These are phyloP conservation scores for Magnusiomyces paraingens DNA, from an alignment of 1,139 yeast genomes.

Conservation along the genomic window DNA sequence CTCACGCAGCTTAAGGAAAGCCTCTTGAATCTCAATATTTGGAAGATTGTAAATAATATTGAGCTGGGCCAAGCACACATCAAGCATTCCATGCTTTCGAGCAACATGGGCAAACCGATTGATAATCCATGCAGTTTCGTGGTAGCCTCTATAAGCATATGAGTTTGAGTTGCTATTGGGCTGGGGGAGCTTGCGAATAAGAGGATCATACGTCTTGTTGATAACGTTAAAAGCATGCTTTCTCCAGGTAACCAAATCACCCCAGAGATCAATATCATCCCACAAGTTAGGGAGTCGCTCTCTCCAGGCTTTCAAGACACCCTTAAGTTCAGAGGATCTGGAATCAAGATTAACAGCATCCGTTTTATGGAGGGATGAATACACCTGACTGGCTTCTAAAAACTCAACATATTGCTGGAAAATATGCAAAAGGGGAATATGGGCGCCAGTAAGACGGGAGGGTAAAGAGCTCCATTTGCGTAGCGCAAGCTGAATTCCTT, in stretches of 20 bases:
- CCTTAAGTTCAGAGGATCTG: constrained; percentile 87
- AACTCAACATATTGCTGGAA: constrained; percentile 98
- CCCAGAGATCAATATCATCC: constrained; percentile 98
- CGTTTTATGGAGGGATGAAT: constrained; percentile 80
- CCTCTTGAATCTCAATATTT: constrained; percentile 96
- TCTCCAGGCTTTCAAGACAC: constrained; percentile 96
- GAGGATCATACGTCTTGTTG: constrained; percentile 87
- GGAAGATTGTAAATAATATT: constrained; percentile 94
- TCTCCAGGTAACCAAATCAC: constrained; percentile 96
- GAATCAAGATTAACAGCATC: constrained; percentile 88
- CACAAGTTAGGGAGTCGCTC: constrained; percentile 92
- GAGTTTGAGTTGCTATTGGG: constrained; percentile 66
- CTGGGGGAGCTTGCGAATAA: constrained; percentile 80
- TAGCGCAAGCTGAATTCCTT: constrained; percentile 88
- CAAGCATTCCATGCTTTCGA: constrained; percentile 92
- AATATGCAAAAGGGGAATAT: constrained; percentile 81
- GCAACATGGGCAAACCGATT: constrained; percentile 98
- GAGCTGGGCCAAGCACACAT: constrained; percentile 87
- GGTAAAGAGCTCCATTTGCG: constrained; percentile 95
- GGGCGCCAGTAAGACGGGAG: constrained; percentile 70
- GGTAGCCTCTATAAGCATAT: constrained; percentile 94
- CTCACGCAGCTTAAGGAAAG: constrained; percentile 88
- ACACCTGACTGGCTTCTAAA: constrained; percentile 95
- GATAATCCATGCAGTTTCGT: constrained; percentile 98
- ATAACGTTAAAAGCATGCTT: constrained; percentile 96